Evolutionary conservation across 306 rosid genomes (phyloP).

Genomic region (Hylodesmum podocarpum): DNA sequence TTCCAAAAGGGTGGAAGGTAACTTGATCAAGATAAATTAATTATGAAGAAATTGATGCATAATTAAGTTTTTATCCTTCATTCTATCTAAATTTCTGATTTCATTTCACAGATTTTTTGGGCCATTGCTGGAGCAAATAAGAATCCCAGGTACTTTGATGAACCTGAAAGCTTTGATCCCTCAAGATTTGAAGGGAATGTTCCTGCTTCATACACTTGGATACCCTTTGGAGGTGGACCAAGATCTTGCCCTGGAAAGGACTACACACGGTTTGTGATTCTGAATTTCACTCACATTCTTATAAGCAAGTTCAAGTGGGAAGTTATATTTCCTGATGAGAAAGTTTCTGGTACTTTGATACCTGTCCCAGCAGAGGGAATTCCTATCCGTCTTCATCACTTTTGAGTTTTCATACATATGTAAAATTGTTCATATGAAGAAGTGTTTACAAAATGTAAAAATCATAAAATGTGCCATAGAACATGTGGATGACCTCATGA

Average conservation of each 20-base stretch:
- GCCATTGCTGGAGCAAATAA: constrained; percentile 37
- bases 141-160: constrained; percentile 26
- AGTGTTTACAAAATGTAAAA: neutral
- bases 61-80: too few species aligned
- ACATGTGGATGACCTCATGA: too few species aligned
- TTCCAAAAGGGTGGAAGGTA: constrained; percentile 61
- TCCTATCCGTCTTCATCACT: constrained; percentile 28
- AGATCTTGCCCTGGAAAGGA: constrained; percentile 43
- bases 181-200: constrained; percentile 41
- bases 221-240: constrained; percentile 47
- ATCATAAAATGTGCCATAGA: too few species aligned
- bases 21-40: neutral
- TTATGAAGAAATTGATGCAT: neutral
- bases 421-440: neutral
- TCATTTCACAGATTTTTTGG: constrained; percentile 43
- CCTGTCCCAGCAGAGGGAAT: constrained; percentile 36
- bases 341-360: neutral
- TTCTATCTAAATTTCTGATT: too few species aligned
- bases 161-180: constrained; percentile 46
- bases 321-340: constrained; percentile 25
- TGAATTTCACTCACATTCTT: constrained; percentile 41
- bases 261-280: constrained; percentile 26
- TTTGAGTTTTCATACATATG: neutral
- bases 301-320: constrained; percentile 43
- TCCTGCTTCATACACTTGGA: constrained; percentile 32